Evolutionary conservation across 1,139 yeast species (phyloP).

Genomic region (Candida tetrigidarum): DNA sequence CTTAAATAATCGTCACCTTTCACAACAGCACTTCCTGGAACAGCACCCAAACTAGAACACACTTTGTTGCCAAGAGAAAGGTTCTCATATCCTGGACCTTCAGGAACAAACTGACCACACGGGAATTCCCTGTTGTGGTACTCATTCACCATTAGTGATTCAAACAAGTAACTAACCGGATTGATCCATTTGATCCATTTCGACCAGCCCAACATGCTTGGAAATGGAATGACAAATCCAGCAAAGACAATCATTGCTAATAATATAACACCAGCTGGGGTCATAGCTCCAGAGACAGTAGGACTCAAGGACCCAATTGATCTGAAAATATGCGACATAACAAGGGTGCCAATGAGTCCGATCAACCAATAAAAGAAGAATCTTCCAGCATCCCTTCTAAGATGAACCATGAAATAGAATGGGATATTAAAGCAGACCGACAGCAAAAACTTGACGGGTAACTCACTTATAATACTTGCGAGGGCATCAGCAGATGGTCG

Average conservation of each 20-base stretch:
- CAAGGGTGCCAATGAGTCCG: constrained; percentile 46
- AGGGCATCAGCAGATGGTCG: constrained; percentile 69
- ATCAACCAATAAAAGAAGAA: constrained; percentile 57
- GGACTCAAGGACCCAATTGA: constrained; percentile 60
- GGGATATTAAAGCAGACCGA: constrained; percentile 49
- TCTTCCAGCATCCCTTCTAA: constrained; percentile 59
- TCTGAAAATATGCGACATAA: constrained; percentile 62
- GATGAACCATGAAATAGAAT: constrained; percentile 59
- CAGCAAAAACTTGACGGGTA: constrained; percentile 56
- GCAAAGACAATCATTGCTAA: constrained; percentile 57
- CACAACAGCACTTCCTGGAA: constrained; percentile 57
- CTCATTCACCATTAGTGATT: constrained; percentile 61
- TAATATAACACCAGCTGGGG: constrained; percentile 60
- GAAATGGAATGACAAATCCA: constrained; percentile 61
- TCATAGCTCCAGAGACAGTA: constrained; percentile 52
- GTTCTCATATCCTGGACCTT: constrained; percentile 39
- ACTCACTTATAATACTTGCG: constrained; percentile 58
- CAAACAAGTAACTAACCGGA: constrained; percentile 61
- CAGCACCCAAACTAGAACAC: constrained; percentile 68
- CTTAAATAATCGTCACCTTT: constrained; percentile 61
- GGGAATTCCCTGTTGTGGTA: constrained; percentile 50
- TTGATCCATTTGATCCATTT: constrained; percentile 63
- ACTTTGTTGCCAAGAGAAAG: constrained; percentile 38
- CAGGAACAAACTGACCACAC: constrained; percentile 50
- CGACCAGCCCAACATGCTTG: constrained; percentile 64